Conservation (phyloP, 352 stramenopile genomes). For the Phytophthora podocarpi region DNA sequence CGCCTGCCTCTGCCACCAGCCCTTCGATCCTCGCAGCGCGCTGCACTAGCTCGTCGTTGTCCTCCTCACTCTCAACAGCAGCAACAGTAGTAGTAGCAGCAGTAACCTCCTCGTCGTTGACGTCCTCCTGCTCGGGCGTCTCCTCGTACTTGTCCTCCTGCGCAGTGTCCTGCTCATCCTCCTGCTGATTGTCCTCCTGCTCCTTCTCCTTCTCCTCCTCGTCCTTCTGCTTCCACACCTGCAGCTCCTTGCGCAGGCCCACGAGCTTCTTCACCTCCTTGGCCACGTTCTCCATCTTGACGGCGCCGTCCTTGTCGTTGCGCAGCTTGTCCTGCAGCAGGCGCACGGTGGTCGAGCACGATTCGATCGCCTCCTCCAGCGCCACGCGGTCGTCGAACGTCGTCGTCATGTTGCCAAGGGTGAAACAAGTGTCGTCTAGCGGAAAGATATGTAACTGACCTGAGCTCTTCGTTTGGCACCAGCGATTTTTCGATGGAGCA, state of each 20-base stretch:
- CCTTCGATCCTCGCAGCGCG: conserved; percentile 14
- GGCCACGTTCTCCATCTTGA: conserved; percentile 54
- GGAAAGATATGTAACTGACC: conserved; percentile 32
- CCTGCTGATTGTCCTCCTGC: conserved; percentile 25
- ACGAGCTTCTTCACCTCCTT: conserved; percentile 67
- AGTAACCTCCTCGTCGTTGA: background rate
- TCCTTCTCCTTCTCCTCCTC: conserved; percentile 25
- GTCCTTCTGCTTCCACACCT: conserved; percentile 51
- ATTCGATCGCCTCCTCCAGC: conserved; percentile 64
- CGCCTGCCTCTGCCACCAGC: conserved; percentile 28
- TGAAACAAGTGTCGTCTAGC: background rate
- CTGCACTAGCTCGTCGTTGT: conserved; percentile 26
- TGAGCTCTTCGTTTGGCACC: conserved; percentile 13
- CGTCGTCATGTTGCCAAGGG: conserved; percentile 38
- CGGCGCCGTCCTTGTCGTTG: conserved; percentile 34
- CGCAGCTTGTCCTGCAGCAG: conserved; percentile 63
- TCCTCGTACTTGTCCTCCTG: conserved; percentile 13
- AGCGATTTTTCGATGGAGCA: conserved; percentile 23
- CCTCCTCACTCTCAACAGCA: background rate
- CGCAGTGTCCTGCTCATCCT: conserved; percentile 16
- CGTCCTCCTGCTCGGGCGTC: background rate
- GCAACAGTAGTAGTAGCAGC: no score
- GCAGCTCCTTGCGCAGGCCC: conserved; percentile 71
- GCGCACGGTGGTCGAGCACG: conserved; percentile 55
- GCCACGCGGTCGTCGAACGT: conserved; percentile 48